A percentile compares a stretch with the other conserved stretches of the same genome.
phyloP scores from a whole-genome alignment of 1,284 basidiomycete species.

The Acaromyces ingoldii region DNA sequence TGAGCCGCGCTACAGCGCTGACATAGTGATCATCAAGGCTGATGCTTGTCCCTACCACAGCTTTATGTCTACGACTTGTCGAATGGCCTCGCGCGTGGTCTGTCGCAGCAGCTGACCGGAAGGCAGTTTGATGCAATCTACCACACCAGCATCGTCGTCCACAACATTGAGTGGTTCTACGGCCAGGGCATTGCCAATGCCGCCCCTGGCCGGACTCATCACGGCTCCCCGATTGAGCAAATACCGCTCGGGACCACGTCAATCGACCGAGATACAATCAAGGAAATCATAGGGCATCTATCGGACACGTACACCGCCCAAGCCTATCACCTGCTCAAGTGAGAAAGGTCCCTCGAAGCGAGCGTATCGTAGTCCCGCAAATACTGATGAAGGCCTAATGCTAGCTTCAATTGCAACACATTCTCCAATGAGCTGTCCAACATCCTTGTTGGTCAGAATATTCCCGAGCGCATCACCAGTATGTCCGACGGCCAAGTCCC shows the following conservation, averaged over 20 bases:
- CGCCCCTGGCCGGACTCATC: conserved; percentile 52
- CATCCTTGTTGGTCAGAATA: conserved; percentile 42
- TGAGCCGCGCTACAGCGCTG: too few relatives aligned
- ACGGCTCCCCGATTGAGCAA: conserved; percentile 70
- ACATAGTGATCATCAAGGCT: too few relatives aligned
- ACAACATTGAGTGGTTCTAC: conserved; percentile 78
- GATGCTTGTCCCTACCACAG: too few relatives aligned
- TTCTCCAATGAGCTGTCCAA: conserved; percentile 69
- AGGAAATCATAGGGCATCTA: conserved; percentile 72
- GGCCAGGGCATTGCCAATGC: conserved; percentile 73
- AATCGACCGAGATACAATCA: conserved; percentile 75
- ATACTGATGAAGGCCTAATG: too few relatives aligned
- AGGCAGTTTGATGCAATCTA: conserved; percentile 51
- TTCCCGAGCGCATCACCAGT: conserved; percentile 41
- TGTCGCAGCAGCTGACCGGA: conserved; percentile 73
- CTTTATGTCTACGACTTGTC: conserved; percentile 88
- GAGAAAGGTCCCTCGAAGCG: too few relatives aligned
- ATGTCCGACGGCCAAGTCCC: not conserved
- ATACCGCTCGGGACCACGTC: conserved; percentile 75
- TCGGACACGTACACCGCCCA: conserved; percentile 70
- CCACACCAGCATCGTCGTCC: conserved; percentile 83
- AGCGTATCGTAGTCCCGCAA: too few relatives aligned
- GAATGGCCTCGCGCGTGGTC: conserved; percentile 69
- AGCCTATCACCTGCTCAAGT: conserved; percentile 73
- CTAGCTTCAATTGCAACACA: conserved; percentile 52